Evolutionary conservation across 371 early-diverging fungal genomes (phyloP).

Genomic region (Rhizomucor miehei): DNA sequence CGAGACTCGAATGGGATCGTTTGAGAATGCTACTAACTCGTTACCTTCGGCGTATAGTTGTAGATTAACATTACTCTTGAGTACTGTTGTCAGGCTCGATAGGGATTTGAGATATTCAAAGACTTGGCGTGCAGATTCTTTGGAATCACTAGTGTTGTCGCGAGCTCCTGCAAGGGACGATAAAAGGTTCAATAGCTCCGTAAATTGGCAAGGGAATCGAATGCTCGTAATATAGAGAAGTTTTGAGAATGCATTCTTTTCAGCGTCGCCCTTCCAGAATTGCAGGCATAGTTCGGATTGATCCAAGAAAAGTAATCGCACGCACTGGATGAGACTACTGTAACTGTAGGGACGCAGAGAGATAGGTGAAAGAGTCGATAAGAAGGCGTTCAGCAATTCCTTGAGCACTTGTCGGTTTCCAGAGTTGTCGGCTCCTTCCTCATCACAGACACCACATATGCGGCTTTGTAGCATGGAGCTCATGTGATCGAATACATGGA

Average conservation of each 20-base stretch:
- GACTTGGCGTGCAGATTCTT: constrained; percentile 21
- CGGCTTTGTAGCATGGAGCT: constrained; percentile 16
- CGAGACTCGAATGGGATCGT: constrained; percentile 18
- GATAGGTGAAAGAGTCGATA: constrained; percentile 24
- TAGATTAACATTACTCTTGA: constrained; percentile 14
- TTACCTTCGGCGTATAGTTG: constrained; percentile 8
- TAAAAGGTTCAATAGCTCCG: constrained; percentile 23
- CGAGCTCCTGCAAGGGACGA: constrained; percentile 21
- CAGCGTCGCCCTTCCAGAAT: constrained; percentile 32
- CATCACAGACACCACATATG: constrained; percentile 14
- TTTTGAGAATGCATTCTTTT: constrained; percentile 10
- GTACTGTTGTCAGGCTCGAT: constrained; percentile 18
- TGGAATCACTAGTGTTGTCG: background rate
- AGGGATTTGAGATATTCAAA: constrained; percentile 24
- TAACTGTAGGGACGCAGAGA: constrained; percentile 29
- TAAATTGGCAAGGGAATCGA: constrained; percentile 33
- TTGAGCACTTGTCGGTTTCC: constrained; percentile 25
- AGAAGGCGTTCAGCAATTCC: constrained; percentile 25
- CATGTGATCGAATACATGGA: constrained; percentile 27
- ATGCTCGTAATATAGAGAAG: constrained; percentile 23
- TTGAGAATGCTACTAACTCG: constrained; percentile 1
- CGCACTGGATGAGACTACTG: constrained; percentile 18
- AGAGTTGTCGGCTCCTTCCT: constrained; percentile 28
- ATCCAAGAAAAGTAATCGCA: constrained; percentile 20
- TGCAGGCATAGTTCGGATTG: constrained; percentile 23